Conservation (phyloP, 768 basidiomycete species). For the Trametes coccinea region DNA sequence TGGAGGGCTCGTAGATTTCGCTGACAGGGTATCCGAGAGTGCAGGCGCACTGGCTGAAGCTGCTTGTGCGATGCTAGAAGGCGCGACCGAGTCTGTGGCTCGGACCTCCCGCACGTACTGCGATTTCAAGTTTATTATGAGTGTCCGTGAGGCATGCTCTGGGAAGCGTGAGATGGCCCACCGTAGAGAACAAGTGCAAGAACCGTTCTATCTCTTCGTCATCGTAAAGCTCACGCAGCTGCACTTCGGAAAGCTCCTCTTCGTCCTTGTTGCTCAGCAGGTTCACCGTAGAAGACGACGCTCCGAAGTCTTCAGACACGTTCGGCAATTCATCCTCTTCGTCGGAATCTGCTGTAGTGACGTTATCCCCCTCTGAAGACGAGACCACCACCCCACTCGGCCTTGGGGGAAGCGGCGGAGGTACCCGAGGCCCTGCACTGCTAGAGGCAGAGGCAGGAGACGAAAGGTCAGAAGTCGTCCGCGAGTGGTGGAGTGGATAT, state of each 20-base stretch:
- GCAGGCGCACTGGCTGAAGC: constrained; percentile 18
- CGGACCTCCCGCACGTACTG: constrained; percentile 65
- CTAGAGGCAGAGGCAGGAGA: neutral
- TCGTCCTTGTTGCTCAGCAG: constrained; percentile 16
- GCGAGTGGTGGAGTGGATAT: neutral
- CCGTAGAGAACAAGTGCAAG: constrained; percentile 59
- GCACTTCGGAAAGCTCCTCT: constrained; percentile 46
- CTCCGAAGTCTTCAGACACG: neutral
- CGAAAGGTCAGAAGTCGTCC: neutral
- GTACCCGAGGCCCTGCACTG: neutral
- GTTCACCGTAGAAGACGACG: neutral
- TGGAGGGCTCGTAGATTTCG: constrained; percentile 14
- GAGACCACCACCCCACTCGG: neutral
- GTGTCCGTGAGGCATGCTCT: too few species aligned
- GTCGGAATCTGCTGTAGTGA: neutral
- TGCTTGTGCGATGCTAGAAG: neutral
- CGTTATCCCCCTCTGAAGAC: neutral
- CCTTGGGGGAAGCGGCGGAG: constrained; percentile 8
- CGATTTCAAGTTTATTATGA: neutral
- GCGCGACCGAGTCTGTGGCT: constrained; percentile 23
- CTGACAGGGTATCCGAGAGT: neutral
- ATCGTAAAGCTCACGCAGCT: constrained; percentile 61
- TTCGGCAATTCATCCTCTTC: neutral
- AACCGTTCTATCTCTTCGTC: constrained; percentile 65
- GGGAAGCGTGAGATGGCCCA: constrained; percentile 30